Evolutionary conservation across 108 stramenopile genomes (phyloP).

Genomic region (Fistulifera pelliculosa): DNA sequence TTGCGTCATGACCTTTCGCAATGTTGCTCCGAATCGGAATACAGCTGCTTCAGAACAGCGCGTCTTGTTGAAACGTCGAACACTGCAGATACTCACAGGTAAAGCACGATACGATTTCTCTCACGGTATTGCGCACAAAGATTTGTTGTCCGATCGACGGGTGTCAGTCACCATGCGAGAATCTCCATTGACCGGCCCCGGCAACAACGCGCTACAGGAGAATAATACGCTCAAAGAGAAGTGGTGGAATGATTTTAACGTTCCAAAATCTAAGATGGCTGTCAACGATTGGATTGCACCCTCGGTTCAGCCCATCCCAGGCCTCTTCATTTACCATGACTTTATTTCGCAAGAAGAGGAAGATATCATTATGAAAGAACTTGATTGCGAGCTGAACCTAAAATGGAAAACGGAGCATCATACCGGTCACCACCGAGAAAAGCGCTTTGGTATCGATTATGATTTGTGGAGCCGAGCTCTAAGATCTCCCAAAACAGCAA

Average conservation of each 20-base stretch:
- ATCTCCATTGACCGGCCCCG: constrained; percentile 23
- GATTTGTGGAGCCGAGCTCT: constrained; percentile 42
- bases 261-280: neutral
- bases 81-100: constrained; percentile 45
- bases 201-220: neutral
- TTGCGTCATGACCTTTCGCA: constrained; percentile 52
- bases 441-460: constrained; percentile 61
- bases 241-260: neutral
- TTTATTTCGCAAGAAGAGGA: constrained; percentile 54
- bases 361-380: constrained; percentile 14
- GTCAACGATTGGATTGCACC: neutral
- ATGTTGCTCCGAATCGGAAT: constrained; percentile 17
- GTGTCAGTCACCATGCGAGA: constrained; percentile 57
- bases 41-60: neutral
- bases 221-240: neutral
- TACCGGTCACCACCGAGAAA: constrained; percentile 39
- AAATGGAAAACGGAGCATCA: constrained; percentile 29
- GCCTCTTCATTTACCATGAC: constrained; percentile 40
- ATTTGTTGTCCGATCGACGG: constrained; percentile 40
- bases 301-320: constrained; percentile 30
- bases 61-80: constrained; percentile 32
- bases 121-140: constrained; percentile 50
- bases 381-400: constrained; percentile 13
- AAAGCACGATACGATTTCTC: constrained; percentile 55
- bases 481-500: constrained; percentile 16